Percentiles rank a stretch among this genome's conserved stretches.
phyloP scores from a whole-genome alignment of 257 asterid genomes.

The Solanum tarijense region DNA sequence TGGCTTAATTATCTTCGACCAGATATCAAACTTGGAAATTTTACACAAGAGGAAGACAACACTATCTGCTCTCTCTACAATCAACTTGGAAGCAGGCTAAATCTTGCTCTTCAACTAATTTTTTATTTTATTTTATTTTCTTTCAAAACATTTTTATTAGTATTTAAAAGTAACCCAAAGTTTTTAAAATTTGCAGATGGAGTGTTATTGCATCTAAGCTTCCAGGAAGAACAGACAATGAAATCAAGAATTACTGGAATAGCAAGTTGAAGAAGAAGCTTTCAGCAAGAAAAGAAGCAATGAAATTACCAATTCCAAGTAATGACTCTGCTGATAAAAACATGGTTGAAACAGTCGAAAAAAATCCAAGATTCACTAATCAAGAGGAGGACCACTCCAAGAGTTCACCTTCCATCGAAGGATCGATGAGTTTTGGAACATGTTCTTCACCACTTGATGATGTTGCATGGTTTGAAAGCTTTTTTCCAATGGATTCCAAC shows the following conservation, averaged over 20 bases:
- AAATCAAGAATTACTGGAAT: slow-evolving; percentile 57
- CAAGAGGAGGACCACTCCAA: not conserved
- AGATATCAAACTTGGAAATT: slow-evolving; percentile 42
- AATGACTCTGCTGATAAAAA: not conserved
- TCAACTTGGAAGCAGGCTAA: slow-evolving; percentile 50
- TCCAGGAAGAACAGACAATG: slow-evolving; percentile 57
- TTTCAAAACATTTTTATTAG: not conserved
- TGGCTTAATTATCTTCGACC: slow-evolving; percentile 61
- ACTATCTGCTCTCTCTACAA: slow-evolving; percentile 22
- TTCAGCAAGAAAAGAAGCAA: not conserved
- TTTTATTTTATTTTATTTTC: not conserved
- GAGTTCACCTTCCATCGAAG: slow-evolving; percentile 10
- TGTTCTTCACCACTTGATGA: slow-evolving; percentile 14
- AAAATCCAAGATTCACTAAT: not conserved
- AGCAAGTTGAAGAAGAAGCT: slow-evolving; percentile 42
- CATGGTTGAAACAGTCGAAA: slow-evolving; percentile 3
- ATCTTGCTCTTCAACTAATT: not conserved
- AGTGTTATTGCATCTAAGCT: slow-evolving; percentile 45
- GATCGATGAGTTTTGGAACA: slow-evolving; percentile 11
- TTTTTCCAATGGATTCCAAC: slow-evolving; percentile 4
- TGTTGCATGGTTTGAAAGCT: not conserved
- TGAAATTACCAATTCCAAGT: not conserved
- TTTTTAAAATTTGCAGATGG: slow-evolving; percentile 24
- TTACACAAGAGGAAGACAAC: slow-evolving; percentile 36
- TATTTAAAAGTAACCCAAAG: not conserved